Percentiles rank a stretch among this genome's conserved stretches.
Conservation (phyloP, 2,329 filamentous ascomycete genomes). For the Pyricularia grisea region DNA sequence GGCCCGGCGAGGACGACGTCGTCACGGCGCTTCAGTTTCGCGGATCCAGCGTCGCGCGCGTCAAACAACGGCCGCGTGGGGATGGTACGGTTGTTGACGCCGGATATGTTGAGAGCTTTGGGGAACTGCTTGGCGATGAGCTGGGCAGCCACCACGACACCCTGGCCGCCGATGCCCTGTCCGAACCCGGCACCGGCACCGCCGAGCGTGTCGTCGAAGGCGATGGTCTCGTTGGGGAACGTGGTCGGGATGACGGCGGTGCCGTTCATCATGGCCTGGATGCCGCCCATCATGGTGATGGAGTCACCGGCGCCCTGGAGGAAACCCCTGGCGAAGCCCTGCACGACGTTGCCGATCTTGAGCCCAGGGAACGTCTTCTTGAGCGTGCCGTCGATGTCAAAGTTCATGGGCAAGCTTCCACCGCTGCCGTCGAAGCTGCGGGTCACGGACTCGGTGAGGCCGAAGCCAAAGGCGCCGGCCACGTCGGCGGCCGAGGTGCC, state of each 20-base stretch:
- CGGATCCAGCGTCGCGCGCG: background rate
- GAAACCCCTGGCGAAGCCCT: conserved; percentile 24
- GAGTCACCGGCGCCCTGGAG: conserved; percentile 23
- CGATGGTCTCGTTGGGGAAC: conserved; percentile 15
- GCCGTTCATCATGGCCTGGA: conserved; percentile 20
- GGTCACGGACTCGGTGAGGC: conserved; percentile 2
- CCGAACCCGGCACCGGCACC: conserved; percentile 25
- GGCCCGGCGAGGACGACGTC: conserved; percentile 1
- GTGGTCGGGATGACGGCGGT: conserved; percentile 13
- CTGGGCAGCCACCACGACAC: conserved; percentile 19
- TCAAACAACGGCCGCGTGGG: background rate
- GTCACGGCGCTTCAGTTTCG: background rate
- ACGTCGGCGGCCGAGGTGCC: conserved; percentile 12
- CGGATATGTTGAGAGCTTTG: conserved; percentile 3
- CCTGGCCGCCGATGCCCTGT: conserved; percentile 23
- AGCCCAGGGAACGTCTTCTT: conserved; percentile 4
- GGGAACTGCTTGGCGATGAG: conserved; percentile 14
- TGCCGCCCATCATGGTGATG: conserved; percentile 21
- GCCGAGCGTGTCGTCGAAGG: conserved; percentile 23
- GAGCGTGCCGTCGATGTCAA: background rate
- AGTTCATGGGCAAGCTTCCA: background rate
- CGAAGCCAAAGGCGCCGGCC: conserved; percentile 14
- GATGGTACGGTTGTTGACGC: background rate
- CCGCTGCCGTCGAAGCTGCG: background rate
- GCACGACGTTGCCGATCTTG: conserved; percentile 19